A percentile compares a stretch with the other conserved stretches of the same genome.
These are phyloP conservation scores for Fusarium nisikadoi DNA, from an alignment of 2,329 filamentous ascomycete genomes.

Conservation along the genomic window DNA sequence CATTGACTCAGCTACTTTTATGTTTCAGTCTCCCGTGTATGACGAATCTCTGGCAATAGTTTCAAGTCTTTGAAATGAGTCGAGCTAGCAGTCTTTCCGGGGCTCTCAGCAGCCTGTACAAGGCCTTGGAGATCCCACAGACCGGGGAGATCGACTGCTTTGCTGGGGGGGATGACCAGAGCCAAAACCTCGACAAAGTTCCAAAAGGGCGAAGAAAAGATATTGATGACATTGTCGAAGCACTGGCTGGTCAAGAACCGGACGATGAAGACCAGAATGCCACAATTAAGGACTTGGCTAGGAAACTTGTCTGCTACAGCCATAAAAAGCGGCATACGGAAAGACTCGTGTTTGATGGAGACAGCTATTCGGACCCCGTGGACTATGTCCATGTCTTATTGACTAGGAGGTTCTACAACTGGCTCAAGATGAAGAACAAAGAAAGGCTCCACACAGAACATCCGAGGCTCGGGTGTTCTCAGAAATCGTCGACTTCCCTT, in stretches of 20 bases:
- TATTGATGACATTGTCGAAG: not conserved
- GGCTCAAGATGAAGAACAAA: not conserved
- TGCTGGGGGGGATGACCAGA: not conserved
- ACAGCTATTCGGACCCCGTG: not conserved
- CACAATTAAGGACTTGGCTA: not conserved
- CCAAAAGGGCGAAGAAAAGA: not conserved
- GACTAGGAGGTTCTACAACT: not conserved
- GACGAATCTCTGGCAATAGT: not conserved
- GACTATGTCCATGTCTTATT: not conserved
- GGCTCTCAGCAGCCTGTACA: slow-evolving; percentile 2
- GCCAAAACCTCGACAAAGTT: fast-evolving
- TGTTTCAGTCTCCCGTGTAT: too few species aligned
- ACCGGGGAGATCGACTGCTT: not conserved
- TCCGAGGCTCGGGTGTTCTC: not conserved
- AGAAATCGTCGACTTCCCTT: not conserved
- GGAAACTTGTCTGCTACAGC: not conserved
- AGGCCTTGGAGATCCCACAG: not conserved
- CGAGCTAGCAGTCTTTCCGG: not conserved
- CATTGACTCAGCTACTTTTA: not conserved
- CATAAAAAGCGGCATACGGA: not conserved
- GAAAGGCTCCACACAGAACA: not conserved
- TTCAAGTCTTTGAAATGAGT: not conserved
- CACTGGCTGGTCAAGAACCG: not conserved
- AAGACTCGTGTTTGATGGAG: not conserved
- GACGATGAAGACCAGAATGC: not conserved